Evolutionary conservation across 2,329 filamentous ascomycete species (phyloP), one percentile per base, ranked within the genome.

Genomic region (Talaromyces sp.): DNA sequence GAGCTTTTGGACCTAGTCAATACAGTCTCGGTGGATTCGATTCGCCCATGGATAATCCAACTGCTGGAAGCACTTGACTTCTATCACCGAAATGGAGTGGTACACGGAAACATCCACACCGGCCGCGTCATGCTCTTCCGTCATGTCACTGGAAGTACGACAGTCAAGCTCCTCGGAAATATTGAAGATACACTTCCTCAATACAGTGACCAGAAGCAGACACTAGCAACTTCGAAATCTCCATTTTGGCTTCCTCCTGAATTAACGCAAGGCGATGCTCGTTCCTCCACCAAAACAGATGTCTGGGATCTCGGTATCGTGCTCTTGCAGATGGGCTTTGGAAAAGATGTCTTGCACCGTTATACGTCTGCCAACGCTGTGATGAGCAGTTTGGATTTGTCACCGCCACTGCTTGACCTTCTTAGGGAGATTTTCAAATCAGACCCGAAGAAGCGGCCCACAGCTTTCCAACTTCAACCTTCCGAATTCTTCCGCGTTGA

Each of bases 251-350:
- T 90, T 7, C 87, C 93, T 1, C 90, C 92, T 1, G 92, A 96
- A 75, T 82, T 92, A 54, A 82, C 81, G 0, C 85, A 83, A 62
- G 88, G 84, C 30, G 82, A 82, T 32, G 80, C 71, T 36, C 71
- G 73, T 42, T 73, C 74, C 58, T 89, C 73, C 81, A 88, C 77
- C 69, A 96, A 96, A 73, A 91, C 92, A 0, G 95, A 98, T 72
- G 85, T 98, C 9, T 99, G 95, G 95, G 91, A 97, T 66, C 87
- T 99, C 69, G 95, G 95, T 4, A 86, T 97, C 32, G 85, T 97
- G 5, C 90, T 97, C 68, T 76, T 96, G 44, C 93, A 99, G 73
- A 97, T 98, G 92, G 84, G 95, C 3, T 93, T 97, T 72, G 95
- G 95, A 2, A 81, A 92, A 36, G 86, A 92, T 66, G 85, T 92